Evolutionary conservation across 352 stramenopile species (phyloP).

Genomic region (Thalassiosira livingstoniorum): DNA sequence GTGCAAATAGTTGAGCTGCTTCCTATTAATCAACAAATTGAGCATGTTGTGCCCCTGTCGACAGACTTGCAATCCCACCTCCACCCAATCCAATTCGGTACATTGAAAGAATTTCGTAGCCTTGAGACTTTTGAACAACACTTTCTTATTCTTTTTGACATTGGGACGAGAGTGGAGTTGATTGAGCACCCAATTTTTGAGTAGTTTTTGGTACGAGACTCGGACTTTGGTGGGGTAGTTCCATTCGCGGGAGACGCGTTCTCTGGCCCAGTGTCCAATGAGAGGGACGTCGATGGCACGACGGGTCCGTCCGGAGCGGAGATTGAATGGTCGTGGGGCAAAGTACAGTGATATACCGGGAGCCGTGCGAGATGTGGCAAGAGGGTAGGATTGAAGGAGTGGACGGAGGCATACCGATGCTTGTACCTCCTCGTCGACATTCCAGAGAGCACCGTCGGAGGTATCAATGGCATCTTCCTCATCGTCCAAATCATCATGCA

Average conservation of each 20-base stretch:
- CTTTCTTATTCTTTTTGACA: constrained; percentile 97
- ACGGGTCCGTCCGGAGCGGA: constrained; percentile 94
- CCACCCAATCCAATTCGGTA: constrained; percentile 99
- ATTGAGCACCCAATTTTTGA: constrained; percentile 99
- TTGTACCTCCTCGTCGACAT: constrained; percentile 89
- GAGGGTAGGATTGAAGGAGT: constrained; percentile 91
- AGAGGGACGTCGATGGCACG: constrained; percentile 97
- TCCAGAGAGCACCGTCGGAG: constrained; percentile 61
- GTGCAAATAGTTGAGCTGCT: constrained; percentile 99
- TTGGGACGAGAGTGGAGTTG: constrained; percentile 92
- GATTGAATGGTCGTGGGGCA: constrained; percentile 97
- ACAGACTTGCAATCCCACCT: constrained; percentile 97
- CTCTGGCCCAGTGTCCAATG: constrained; percentile 99
- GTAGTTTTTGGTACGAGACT: constrained; percentile 99
- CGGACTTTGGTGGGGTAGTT: constrained; percentile 99
- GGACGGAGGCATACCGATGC: constrained; percentile 87
- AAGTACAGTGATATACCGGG: constrained; percentile 98
- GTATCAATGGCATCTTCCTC: constrained; percentile 63
- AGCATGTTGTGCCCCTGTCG: constrained; percentile 99
- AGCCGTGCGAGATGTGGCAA: constrained; percentile 95
- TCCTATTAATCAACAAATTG: constrained; percentile 99
- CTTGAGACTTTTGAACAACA: constrained; percentile 98
- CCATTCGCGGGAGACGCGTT: constrained; percentile 94
- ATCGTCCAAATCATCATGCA: constrained; percentile 70
- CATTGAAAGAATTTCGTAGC: constrained; percentile 99